These are phyloP conservation scores for Mrakia gelida DNA, from an alignment of 768 basidiomycete genomes.

Conservation along the genomic window DNA sequence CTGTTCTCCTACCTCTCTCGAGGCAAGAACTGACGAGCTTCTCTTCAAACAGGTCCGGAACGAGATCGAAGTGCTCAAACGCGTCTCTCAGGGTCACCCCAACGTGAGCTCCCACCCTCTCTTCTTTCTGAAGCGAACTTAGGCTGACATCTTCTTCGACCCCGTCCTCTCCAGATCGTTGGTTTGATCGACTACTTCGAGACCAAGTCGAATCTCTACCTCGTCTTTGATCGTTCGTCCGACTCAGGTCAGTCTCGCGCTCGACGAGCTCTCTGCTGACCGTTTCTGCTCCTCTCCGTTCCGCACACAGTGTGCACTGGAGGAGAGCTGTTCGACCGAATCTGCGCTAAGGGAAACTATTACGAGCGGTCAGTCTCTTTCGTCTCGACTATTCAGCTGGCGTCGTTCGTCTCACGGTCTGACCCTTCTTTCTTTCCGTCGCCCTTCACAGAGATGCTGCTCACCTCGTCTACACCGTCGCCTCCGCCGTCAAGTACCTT, in stretches of 20 bases:
- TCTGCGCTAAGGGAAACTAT: constrained; percentile 83
- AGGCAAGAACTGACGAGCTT: neutral
- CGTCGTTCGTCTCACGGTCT: neutral
- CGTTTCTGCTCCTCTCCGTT: neutral
- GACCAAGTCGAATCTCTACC: constrained; percentile 89
- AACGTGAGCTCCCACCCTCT: constrained; percentile 50
- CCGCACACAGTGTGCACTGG: constrained; percentile 35
- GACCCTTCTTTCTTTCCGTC: neutral
- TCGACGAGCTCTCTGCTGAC: neutral
- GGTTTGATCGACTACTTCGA: constrained; percentile 96
- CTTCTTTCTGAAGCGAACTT: neutral
- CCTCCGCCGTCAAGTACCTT: constrained; percentile 82
- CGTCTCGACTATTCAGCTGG: neutral
- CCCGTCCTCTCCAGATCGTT: constrained; percentile 52
- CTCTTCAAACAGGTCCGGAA: constrained; percentile 73
- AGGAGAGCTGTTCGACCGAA: constrained; percentile 97
- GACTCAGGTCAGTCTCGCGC: too few species aligned
- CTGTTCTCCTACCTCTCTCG: neutral
- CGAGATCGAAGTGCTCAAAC: constrained; percentile 91
- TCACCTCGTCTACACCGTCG: constrained; percentile 76
- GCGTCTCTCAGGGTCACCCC: constrained; percentile 78
- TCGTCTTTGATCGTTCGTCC: constrained; percentile 68
- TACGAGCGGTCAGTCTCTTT: constrained; percentile 70
- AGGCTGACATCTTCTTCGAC: neutral
- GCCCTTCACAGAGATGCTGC: constrained; percentile 68